Percentiles rank a stretch among this genome's conserved stretches.
Evolutionary conservation across 495 filamentous ascomycete species (phyloP).

Genomic region (Podospora fimiseda): DNA sequence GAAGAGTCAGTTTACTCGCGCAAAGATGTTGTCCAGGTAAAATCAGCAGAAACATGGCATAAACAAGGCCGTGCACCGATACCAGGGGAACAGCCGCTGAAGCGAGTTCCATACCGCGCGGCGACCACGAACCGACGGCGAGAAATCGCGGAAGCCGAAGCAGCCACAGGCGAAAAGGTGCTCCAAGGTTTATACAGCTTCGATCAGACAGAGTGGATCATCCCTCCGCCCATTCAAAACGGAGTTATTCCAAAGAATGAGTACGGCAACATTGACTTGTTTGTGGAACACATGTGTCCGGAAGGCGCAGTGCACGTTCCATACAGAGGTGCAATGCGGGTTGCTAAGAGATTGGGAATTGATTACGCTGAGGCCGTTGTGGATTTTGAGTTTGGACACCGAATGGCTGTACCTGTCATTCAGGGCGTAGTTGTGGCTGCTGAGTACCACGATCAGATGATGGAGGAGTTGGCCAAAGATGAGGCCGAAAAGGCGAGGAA

Average conservation of each 20-base stretch:
- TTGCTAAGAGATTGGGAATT: slow-evolving; percentile 79
- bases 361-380: slow-evolving; percentile 93
- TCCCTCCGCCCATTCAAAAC: slow-evolving; percentile 73
- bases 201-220: slow-evolving; percentile 91
- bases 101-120: slow-evolving; percentile 81
- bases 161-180: slow-evolving; percentile 70
- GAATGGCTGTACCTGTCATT: slow-evolving; percentile 87
- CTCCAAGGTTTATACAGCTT: slow-evolving; percentile 78
- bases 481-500: slow-evolving; percentile 70
- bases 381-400: slow-evolving; percentile 91
- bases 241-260: slow-evolving; percentile 90
- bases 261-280: slow-evolving; percentile 96
- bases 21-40: slow-evolving; percentile 73
- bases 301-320: slow-evolving; percentile 78
- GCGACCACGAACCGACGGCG: slow-evolving; percentile 84
- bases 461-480: slow-evolving; percentile 78
- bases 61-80: slow-evolving; percentile 82
- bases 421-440: slow-evolving; percentile 82
- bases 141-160: slow-evolving; percentile 78
- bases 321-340: slow-evolving; percentile 62
- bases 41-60: slow-evolving; percentile 94
- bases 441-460: slow-evolving; percentile 66
- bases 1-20: slow-evolving; percentile 77
- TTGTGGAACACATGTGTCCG: slow-evolving; percentile 88
- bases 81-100: slow-evolving; percentile 65